These are phyloP conservation scores for Pseudogymnoascus sp. DNA, from an alignment of 2,329 filamentous ascomycete species.

Conservation along the genomic window DNA sequence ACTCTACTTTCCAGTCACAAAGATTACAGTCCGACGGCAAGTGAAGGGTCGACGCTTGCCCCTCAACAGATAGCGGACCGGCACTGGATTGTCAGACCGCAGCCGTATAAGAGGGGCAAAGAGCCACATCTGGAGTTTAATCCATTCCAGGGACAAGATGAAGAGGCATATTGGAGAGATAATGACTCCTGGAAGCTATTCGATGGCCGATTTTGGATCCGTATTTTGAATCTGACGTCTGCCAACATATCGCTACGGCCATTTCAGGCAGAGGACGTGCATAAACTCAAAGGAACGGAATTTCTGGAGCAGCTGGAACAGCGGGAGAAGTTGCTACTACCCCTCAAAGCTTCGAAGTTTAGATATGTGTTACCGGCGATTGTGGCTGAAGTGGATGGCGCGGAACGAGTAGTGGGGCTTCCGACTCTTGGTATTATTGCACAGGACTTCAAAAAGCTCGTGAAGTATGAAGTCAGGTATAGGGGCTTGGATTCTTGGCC, in stretches of 20 bases:
- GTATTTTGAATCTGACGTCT: conserved; percentile 25
- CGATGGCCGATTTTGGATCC: conserved; percentile 56
- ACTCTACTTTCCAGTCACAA: not conserved
- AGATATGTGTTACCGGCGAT: conserved; percentile 23
- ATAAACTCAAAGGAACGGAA: conserved; percentile 11
- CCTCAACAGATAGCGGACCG: not conserved
- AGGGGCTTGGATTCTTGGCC: conserved; percentile 18
- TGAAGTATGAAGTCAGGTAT: conserved; percentile 21
- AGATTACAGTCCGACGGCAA: conserved; percentile 9
- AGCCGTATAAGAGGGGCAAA: not conserved
- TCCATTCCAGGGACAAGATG: conserved; percentile 25
- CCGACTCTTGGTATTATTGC: conserved; percentile 20
- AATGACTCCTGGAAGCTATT: conserved; percentile 29
- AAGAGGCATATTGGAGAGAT: conserved; percentile 11
- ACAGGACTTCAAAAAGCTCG: not conserved
- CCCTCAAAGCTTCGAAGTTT: conserved; percentile 16
- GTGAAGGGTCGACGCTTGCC: not conserved
- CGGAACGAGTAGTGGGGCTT: conserved; percentile 19
- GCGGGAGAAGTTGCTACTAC: not conserved
- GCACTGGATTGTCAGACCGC: not conserved
- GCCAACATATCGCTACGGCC: conserved; percentile 15
- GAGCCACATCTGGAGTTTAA: conserved; percentile 38
- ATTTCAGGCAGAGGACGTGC: conserved; percentile 15
- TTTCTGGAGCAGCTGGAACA: not conserved
- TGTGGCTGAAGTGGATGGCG: conserved; percentile 5